Evolutionary conservation across 768 basidiomycete genomes (phyloP).

Genomic region (Amanita molliuscula): DNA sequence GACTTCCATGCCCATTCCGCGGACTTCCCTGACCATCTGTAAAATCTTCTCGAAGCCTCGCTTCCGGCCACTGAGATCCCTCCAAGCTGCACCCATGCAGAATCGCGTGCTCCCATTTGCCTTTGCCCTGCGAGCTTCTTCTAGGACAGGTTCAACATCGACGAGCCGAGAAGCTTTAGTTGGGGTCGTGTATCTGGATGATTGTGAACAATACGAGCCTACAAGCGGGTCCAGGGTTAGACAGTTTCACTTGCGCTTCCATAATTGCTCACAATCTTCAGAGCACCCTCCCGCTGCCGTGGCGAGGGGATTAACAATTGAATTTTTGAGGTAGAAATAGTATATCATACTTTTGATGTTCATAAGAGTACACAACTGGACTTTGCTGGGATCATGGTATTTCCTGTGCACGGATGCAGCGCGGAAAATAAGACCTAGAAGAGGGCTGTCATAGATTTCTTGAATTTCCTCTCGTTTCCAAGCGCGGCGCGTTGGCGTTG

Average conservation of each 20-base stretch:
- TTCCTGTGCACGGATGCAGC: slow-evolving; percentile 79
- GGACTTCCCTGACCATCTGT: slow-evolving; percentile 82
- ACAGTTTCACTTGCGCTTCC: background rate
- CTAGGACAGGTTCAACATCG: slow-evolving; percentile 85
- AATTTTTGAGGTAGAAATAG: slow-evolving; percentile 11
- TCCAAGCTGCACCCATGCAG: slow-evolving; percentile 99
- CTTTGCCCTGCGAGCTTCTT: slow-evolving; percentile 89
- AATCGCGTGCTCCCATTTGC: slow-evolving; percentile 95
- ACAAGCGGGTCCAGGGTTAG: background rate
- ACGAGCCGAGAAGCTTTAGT: slow-evolving; percentile 84
- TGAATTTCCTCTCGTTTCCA: slow-evolving; percentile 82
- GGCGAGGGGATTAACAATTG: slow-evolving; percentile 13
- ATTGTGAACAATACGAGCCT: slow-evolving; percentile 98
- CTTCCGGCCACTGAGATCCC: slow-evolving; percentile 87
- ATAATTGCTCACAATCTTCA: slow-evolving; percentile 71
- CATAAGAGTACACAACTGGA: slow-evolving; percentile 95
- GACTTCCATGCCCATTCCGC: slow-evolving; percentile 98
- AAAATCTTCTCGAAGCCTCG: slow-evolving; percentile 90
- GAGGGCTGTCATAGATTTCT: slow-evolving; percentile 72
- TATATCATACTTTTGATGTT: slow-evolving; percentile 90
- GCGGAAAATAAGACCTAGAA: slow-evolving; percentile 83
- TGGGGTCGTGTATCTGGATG: slow-evolving; percentile 81
- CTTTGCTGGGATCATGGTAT: slow-evolving; percentile 79
- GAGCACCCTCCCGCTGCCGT: slow-evolving; percentile 81
- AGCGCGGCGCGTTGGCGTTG: slow-evolving; percentile 52